Evolutionary conservation across 306 rosid species (phyloP), one percentile per base, ranked within the genome.

Genomic region (Nissolia schottii): DNA sequence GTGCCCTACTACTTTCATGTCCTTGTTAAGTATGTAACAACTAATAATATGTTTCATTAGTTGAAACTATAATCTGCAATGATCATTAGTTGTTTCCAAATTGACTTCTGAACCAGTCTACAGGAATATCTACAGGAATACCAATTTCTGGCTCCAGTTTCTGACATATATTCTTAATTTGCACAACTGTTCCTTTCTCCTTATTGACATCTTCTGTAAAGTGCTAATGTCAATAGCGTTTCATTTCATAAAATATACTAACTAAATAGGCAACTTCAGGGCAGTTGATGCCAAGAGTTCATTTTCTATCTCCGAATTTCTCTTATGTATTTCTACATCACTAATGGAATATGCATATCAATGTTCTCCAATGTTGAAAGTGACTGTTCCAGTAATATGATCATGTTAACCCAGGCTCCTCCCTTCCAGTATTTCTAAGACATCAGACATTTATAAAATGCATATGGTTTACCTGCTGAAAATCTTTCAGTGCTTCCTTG

Each of bases 401-500:
- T 28, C 70, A 57, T 43, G 66, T 57, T 48, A 65, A 53, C 15
- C 43, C 20, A 54, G 40, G 38, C 57, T 65, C 56, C 35, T 32
- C n/a, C 31, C 18, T 64, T 27, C 55, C 25, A 63, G 22, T 40
- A 16, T n/a, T 50, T 40, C 28, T 13, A 19, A 59, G 45, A 73
- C 29, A 57, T 41, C 58, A 66, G 16, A 41, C 12, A 51, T 25
- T 23, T 58, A 23, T 45, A 64, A 65, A n/a, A 41, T 46, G 41
- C 65, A 67, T 54, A 19, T 41, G 35, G 45, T 34, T n/a, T 79
- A 94, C 99, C 96, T 91, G 97, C 84, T 89, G 95, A 83, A 94
- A 94, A 88, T 94, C 99, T 63, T 87, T 89, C 66, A 94, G 85
- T 22, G 99, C 99, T 41, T 91, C 99, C 90, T 91, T 91, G 79